phyloP scores from a whole-genome alignment of 2,329 filamentous ascomycete species.

The Talaromyces sp. region DNA sequence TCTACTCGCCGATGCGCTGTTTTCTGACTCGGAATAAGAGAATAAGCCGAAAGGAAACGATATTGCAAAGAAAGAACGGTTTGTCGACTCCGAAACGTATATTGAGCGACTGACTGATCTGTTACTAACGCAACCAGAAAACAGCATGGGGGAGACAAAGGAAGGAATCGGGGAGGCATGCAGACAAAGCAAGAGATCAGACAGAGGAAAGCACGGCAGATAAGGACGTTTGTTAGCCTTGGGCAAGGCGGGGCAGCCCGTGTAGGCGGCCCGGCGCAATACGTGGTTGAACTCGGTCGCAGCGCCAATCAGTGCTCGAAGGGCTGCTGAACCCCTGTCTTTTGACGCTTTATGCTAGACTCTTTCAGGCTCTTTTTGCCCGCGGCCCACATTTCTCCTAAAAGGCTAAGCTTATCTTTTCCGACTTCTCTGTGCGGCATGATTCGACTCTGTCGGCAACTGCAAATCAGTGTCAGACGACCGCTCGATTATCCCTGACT shows the following conservation, averaged over 20 bases:
- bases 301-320: not conserved
- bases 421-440: not conserved
- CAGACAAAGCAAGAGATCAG: slow-evolving; percentile 2
- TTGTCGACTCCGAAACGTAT: not conserved
- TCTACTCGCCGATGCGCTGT: not conserved
- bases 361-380: not conserved
- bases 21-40: not conserved
- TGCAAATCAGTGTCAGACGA: not conserved
- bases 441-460: not conserved
- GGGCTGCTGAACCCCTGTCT: not conserved
- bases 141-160: slow-evolving; percentile 1
- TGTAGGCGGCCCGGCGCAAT: slow-evolving; percentile 1
- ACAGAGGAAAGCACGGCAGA: not conserved
- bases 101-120: not conserved
- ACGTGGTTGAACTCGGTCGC: not conserved
- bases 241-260: slow-evolving; percentile 2
- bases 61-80: not conserved
- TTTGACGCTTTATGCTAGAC: not conserved
- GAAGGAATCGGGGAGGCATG: not conserved
- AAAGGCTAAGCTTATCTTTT: slow-evolving; percentile 3
- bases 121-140: not conserved
- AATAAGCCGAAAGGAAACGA: not conserved
- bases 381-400: not conserved
- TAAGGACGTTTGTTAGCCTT: not conserved
- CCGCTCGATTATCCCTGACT: not conserved